Evolutionary conservation across 2,329 filamentous ascomycete genomes (phyloP).

Genomic region (Thelonectria rubi): DNA sequence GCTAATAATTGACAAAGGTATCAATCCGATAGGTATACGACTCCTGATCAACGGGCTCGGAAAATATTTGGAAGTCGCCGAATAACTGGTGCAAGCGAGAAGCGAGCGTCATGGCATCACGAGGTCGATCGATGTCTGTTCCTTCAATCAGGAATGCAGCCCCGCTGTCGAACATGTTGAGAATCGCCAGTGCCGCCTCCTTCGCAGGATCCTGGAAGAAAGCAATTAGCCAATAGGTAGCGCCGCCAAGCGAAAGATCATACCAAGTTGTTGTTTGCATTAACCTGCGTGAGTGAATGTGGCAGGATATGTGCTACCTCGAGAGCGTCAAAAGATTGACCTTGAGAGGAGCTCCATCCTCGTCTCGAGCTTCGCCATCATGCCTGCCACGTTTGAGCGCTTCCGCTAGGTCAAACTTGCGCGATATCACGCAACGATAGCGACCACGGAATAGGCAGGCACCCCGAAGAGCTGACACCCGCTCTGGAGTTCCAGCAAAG

Average conservation of each 20-base stretch:
- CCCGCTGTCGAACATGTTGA: slow-evolving; percentile 54
- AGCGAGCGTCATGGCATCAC: slow-evolving; percentile 47
- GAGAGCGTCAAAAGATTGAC: slow-evolving; percentile 7
- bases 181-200: slow-evolving; percentile 47
- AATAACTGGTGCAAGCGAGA: slow-evolving; percentile 28
- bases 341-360: slow-evolving; percentile 9
- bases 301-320: slow-evolving; percentile 25
- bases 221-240: neutral
- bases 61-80: slow-evolving; percentile 37
- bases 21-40: slow-evolving; percentile 37
- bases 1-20: slow-evolving; percentile 29
- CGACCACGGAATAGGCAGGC: slow-evolving; percentile 23
- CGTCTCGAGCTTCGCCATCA: neutral
- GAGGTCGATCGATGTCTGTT: slow-evolving; percentile 50
- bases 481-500: slow-evolving; percentile 23
- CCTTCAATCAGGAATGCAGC: slow-evolving; percentile 50
- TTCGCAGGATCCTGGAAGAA: slow-evolving; percentile 37
- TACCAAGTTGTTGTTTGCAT: slow-evolving; percentile 8
- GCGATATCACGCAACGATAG: slow-evolving; percentile 25
- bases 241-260: neutral
- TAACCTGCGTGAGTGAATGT: slow-evolving; percentile 14
- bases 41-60: slow-evolving; percentile 41
- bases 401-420: slow-evolving; percentile 17
- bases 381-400: neutral
- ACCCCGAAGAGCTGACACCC: slow-evolving; percentile 13